phyloP scores from a whole-genome alignment of 2,329 filamentous ascomycete genomes.

The Pleurostoma richardsiae region DNA sequence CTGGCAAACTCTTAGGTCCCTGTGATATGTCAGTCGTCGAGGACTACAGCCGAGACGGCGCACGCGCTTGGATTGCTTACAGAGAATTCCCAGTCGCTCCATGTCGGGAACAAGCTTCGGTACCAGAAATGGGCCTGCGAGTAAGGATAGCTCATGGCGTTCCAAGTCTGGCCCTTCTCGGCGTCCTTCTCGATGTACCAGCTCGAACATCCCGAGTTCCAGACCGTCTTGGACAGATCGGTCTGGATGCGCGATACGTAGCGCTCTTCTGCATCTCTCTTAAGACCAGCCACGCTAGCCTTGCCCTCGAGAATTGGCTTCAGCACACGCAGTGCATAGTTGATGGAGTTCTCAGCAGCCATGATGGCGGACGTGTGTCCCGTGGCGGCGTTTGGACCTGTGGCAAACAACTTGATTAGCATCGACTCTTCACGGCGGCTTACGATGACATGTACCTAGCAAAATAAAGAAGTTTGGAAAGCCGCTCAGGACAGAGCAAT shows the following conservation, averaged over 20 bases:
- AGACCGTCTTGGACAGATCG: slow-evolving; percentile 26
- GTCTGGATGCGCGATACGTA: slow-evolving; percentile 25
- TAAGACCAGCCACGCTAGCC: slow-evolving; percentile 23
- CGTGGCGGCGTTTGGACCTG: slow-evolving; percentile 55
- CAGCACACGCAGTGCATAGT: slow-evolving; percentile 55
- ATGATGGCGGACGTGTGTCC: slow-evolving; percentile 47
- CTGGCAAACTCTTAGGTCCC: too few relatives aligned
- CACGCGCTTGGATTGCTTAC: slow-evolving; percentile 14
- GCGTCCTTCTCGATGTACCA: slow-evolving; percentile 26
- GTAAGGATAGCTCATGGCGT: slow-evolving; percentile 28
- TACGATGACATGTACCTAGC: slow-evolving; percentile 30
- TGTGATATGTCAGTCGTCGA: too few relatives aligned
- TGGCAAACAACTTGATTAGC: too few relatives aligned
- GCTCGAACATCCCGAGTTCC: slow-evolving; percentile 23
- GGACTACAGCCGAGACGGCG: too few relatives aligned
- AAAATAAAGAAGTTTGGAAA: slow-evolving; percentile 64
- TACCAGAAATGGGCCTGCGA: slow-evolving; percentile 29
- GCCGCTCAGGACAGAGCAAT: slow-evolving; percentile 49
- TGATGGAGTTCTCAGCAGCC: slow-evolving; percentile 55
- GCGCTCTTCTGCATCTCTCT: slow-evolving; percentile 23
- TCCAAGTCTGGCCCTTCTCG: slow-evolving; percentile 20
- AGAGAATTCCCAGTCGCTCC: slow-evolving; percentile 23
- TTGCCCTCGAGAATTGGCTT: slow-evolving; percentile 34
- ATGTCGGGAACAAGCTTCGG: slow-evolving; percentile 26
- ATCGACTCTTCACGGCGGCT: too few relatives aligned